Percentiles rank a stretch among this genome's conserved stretches.
These are phyloP conservation scores for Erysimum cheiri DNA, from an alignment of 441 rosid genomes.

Conservation along the genomic window DNA sequence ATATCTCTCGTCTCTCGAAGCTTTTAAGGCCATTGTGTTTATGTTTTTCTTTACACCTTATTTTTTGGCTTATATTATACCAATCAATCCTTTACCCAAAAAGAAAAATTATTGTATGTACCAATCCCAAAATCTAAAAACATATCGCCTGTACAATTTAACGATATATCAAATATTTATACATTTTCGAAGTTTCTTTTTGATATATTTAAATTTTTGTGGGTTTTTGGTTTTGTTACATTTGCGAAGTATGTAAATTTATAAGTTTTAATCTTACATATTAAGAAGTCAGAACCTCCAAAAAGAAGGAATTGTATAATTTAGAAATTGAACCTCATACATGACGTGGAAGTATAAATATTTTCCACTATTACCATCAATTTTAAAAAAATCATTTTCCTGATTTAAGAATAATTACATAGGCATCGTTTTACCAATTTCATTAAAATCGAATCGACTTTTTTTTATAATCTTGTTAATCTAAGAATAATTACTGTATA, in stretches of 20 bases:
- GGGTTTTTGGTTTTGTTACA: too few species aligned
- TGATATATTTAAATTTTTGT: too few species aligned
- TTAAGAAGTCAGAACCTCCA: not conserved
- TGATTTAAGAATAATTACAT: not conserved
- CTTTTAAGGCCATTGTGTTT: not conserved
- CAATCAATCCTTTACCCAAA: too few species aligned
- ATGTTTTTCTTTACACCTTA: not conserved
- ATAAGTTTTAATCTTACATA: too few species aligned
- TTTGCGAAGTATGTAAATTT: too few species aligned
- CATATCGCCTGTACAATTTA: not conserved
- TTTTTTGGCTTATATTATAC: not conserved
- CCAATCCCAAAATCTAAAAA: not conserved
- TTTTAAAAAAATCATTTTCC: not conserved
- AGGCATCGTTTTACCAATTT: not conserved
- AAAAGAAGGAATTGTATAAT: not conserved
- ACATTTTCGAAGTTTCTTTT: too few species aligned
- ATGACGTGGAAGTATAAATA: not conserved
- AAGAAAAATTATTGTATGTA: too few species aligned
- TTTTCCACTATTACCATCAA: not conserved
- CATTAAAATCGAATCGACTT: not conserved
- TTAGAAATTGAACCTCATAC: not conserved
- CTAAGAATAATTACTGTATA: conserved; percentile 25
- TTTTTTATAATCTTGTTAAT: not conserved
- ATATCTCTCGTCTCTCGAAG: not conserved
- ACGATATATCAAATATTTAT: too few species aligned